phyloP scores from a whole-genome alignment of 805 yeast species.

The Candida coleopterorum region DNA sequence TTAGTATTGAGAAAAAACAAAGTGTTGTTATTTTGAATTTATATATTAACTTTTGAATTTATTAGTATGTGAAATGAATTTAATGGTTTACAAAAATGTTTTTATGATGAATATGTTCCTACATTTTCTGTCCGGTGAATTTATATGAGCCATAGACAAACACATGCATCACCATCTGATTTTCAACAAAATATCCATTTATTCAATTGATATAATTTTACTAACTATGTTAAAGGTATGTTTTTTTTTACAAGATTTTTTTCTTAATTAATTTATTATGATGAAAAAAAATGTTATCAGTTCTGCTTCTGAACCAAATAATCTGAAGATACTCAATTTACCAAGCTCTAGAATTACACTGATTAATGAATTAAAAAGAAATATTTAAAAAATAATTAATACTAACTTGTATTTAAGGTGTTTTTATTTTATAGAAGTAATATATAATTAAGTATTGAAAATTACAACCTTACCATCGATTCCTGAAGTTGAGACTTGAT shows the following conservation, averaged over 20 bases:
- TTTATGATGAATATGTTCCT: conserved; percentile 23
- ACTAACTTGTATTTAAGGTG: conserved; percentile 3
- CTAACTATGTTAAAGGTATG: conserved; percentile 5
- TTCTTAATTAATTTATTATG: conserved; percentile 31
- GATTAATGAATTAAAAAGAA: conserved; percentile 4
- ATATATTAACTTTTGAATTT: neutral
- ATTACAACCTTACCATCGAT: conserved; percentile 90
- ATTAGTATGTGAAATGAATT: conserved; percentile 2
- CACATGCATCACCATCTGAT: conserved; percentile 98
- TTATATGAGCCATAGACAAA: conserved; percentile 73
- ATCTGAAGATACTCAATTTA: conserved; percentile 72
- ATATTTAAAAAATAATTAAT: neutral
- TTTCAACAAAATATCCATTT: conserved; percentile 2
- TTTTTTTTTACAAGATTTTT: neutral
- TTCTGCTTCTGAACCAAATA: conserved; percentile 92
- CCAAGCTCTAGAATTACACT: conserved; percentile 42
- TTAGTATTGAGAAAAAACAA: neutral
- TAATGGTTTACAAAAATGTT: no score
- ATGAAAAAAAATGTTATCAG: conserved; percentile 69
- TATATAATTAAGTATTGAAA: conserved; percentile 32
- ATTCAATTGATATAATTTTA: conserved; percentile 3
- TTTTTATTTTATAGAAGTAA: neutral
- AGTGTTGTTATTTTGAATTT: no score
- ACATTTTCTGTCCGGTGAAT: conserved; percentile 43
- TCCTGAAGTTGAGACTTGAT: conserved; percentile 64